These are phyloP conservation scores for Prunus dulcis DNA, from an alignment of 306 rosid genomes.

Conservation along the genomic window DNA sequence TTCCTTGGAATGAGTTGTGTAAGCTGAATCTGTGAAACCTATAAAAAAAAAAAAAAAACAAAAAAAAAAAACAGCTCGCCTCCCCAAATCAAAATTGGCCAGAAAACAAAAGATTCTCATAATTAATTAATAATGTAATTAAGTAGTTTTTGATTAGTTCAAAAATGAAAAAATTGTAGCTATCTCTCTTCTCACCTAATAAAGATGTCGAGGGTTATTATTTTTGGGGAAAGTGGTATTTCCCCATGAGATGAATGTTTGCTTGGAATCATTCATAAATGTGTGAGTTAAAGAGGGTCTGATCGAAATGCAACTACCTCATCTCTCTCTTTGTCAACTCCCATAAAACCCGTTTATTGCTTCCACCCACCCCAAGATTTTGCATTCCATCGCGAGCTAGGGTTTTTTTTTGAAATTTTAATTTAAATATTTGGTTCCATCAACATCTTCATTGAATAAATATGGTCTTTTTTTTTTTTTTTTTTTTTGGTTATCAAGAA, in stretches of 20 bases:
- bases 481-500: not conserved
- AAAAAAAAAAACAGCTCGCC: not conserved
- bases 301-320: slow-evolving; percentile 62
- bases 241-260: slow-evolving; percentile 85
- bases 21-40: slow-evolving; percentile 24
- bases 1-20: slow-evolving; percentile 60
- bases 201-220: slow-evolving; percentile 3
- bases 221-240: slow-evolving; percentile 34
- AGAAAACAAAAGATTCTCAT: slow-evolving; percentile 23
- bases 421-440: not conserved
- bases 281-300: slow-evolving; percentile 44
- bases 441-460: not conserved
- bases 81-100: slow-evolving; percentile 20
- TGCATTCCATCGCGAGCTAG: slow-evolving; percentile 20
- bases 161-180: slow-evolving; percentile 35
- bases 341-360: slow-evolving; percentile 50
- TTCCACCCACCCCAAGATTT: slow-evolving; percentile 50
- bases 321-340: slow-evolving; percentile 34
- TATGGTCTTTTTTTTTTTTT: not conserved
- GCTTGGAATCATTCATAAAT: slow-evolving; percentile 56
- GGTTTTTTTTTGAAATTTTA: not conserved
- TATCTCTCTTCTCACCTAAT: not conserved
- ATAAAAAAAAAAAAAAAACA: not conserved
- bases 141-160: slow-evolving; percentile 11
- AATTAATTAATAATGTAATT: not conserved